Evolutionary conservation across 73 alveolate species (phyloP), one percentile per base, ranked within the genome.

Genomic region (Durusdinium trenchii): DNA sequence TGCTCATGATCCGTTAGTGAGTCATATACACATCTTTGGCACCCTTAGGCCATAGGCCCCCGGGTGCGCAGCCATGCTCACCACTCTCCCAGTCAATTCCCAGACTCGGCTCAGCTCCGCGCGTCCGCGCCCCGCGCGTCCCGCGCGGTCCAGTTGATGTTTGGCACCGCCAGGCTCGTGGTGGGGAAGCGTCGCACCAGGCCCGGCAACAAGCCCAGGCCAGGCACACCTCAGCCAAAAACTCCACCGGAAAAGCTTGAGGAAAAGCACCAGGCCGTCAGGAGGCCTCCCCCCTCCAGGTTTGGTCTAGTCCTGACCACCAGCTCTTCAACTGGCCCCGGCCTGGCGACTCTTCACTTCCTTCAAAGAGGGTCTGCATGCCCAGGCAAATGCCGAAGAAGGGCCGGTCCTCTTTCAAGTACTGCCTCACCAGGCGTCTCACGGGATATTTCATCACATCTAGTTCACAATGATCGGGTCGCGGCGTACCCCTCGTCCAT

Each of bases 341-440:
- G 42, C 84, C 99, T n/a, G 79, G 99, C 45, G 38, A 45, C 79
- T 94, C 99, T 57, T 78, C 99, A 50, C 89, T 82, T 36, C 95
- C 82, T 67, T 62, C 95, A 60, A 81, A 95, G 78, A 95, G 84
- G 61, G 89, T 62, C 89, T 95, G 99, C 99, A 95, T 81, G 87
- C 99, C 99, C 36, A 95, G 84, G 95, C 99, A 95, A 42, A 95
- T 95, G 78, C 99, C 99, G 67, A 95, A 81, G 99, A 95, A 95
- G 38, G 99, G 99, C 87, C 95, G 50, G 83, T 82, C 95, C 79
- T 92, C 86, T 52, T 57, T 81, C 43, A 81, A n/a, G 91, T 81
- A 81, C 71, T 81, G 91, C 91, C 91, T 81, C 50, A 14, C 69
- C n/a, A n/a, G n/a, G n/a, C n/a, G n/a, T n/a, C n/a, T n/a, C n/a